Evolutionary conservation across 805 yeast genomes (phyloP), one percentile per base, ranked within the genome.

Genomic region (Debaryomyces hansenii): DNA sequence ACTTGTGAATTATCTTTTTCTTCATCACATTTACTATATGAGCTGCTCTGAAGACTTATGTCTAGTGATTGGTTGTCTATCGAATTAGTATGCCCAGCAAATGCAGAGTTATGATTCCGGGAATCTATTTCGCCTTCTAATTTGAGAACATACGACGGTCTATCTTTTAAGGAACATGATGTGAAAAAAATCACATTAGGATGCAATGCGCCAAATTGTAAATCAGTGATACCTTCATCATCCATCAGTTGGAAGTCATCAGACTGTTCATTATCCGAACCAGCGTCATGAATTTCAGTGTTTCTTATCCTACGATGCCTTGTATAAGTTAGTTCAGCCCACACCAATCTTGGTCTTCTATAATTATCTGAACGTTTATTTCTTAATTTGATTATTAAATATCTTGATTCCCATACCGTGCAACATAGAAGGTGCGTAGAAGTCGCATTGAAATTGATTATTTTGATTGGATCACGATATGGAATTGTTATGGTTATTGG

Each of bases 171-270:
- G 8, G 75, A 66, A 35, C 74, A 69, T 15, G 70, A 64, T 0
- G 76, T 59, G n/a, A 72, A 44, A 6, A 72, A 49, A 5, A 72
- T 51, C 7, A 73, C 63, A 49, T 72, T 71, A 20, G 75, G 60
- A 43, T 41, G 49, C 5, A 60, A 56, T 11, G 57, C 52, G 2
- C 76, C 75, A 61, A 90, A 86, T 46, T 79, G 78, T 5, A 88
- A 67, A 51, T 84, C 87, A 0, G 98, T 92, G 33, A 92, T 88
- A 2, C 97, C 97, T 60, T 91, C 97, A 46, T 88, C 82, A 50
- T 88, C 95, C 53, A 86, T 67, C 73, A 68, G 67, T 37, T 63
- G 50, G 24, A 62, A 62, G 42, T 53, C 56, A 31, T 60, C 65
- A n/a, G 40, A 35, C 27, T 24, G 27, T 10, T 52, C 54, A 8